Percentiles rank a stretch among this genome's conserved stretches.
Conservation (phyloP, 2,329 filamentous ascomycete species). For the Ceratocystis diversiconidia region DNA sequence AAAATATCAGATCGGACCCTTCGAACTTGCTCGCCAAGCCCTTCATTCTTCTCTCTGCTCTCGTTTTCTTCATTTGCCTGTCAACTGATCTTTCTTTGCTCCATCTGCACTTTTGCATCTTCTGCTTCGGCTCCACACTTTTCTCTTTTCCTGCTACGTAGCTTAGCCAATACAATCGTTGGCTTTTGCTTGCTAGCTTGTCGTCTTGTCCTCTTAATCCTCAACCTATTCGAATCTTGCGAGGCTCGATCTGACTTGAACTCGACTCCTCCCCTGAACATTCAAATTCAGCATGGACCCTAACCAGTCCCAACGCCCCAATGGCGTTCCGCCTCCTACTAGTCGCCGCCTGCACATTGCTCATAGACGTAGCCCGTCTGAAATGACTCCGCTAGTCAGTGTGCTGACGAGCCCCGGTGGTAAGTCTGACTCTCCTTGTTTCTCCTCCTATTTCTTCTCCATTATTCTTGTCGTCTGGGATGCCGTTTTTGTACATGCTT, state of each 20-base stretch:
- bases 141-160: background rate
- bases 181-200: conserved; percentile 7
- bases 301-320: conserved; percentile 29
- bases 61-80: conserved; percentile 8
- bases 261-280: background rate
- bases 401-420: conserved; percentile 55
- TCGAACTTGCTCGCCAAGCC: conserved; percentile 11
- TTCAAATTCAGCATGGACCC: conserved; percentile 42
- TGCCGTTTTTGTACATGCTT: background rate
- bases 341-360: conserved; percentile 93
- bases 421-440: conserved; percentile 31
- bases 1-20: conserved; percentile 16
- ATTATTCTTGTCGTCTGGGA: background rate
- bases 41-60: background rate
- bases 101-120: background rate
- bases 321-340: conserved; percentile 55
- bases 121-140: background rate
- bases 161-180: conserved; percentile 10
- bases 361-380: conserved; percentile 90
- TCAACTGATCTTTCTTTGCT: conserved; percentile 3
- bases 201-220: background rate
- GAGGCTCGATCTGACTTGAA: conserved; percentile 25
- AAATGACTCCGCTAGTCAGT: conserved; percentile 96
- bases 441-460: background rate
- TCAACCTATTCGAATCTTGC: conserved; percentile 13